These are phyloP conservation scores for Dispira parvispora DNA, from an alignment of 192 early-diverging fungal species.

Conservation along the genomic window DNA sequence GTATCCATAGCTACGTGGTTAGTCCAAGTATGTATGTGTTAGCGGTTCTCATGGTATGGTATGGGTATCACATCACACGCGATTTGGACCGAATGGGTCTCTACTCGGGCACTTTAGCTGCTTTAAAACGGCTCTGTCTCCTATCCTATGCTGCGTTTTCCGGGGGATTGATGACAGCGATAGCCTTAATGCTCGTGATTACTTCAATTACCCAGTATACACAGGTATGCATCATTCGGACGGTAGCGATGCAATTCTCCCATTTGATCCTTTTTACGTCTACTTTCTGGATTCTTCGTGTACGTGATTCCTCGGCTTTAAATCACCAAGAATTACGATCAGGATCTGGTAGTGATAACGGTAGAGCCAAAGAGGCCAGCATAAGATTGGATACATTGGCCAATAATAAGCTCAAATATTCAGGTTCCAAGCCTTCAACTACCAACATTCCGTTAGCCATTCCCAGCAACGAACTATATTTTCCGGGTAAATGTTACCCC, in stretches of 20 bases:
- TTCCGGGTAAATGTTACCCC: too few relatives aligned
- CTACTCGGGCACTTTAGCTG: not conserved
- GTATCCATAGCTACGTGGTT: slow-evolving; percentile 4
- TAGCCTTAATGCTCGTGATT: not conserved
- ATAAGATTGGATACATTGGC: too few relatives aligned
- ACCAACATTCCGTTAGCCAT: too few relatives aligned
- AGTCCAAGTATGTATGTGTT: not conserved
- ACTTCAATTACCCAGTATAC: slow-evolving; percentile 8
- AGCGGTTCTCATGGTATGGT: slow-evolving; percentile 1
- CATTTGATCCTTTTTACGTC: not conserved
- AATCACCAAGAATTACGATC: not conserved
- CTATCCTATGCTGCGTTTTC: not conserved
- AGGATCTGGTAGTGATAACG: not conserved
- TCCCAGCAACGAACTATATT: too few relatives aligned
- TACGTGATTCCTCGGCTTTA: slow-evolving; percentile 3
- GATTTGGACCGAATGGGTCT: not conserved
- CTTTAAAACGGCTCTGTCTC: not conserved
- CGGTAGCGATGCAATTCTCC: not conserved
- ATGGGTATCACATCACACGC: slow-evolving; percentile 1
- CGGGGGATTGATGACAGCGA: not conserved
- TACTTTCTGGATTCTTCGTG: slow-evolving; percentile 9
- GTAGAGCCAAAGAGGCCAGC: too few relatives aligned
- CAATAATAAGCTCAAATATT: too few relatives aligned
- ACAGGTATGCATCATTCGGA: not conserved
- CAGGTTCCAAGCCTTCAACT: too few relatives aligned